Evolutionary conservation across 345 rosid genomes (phyloP), one percentile per base, ranked within the genome.

Genomic region (Sisymbrium irio): DNA sequence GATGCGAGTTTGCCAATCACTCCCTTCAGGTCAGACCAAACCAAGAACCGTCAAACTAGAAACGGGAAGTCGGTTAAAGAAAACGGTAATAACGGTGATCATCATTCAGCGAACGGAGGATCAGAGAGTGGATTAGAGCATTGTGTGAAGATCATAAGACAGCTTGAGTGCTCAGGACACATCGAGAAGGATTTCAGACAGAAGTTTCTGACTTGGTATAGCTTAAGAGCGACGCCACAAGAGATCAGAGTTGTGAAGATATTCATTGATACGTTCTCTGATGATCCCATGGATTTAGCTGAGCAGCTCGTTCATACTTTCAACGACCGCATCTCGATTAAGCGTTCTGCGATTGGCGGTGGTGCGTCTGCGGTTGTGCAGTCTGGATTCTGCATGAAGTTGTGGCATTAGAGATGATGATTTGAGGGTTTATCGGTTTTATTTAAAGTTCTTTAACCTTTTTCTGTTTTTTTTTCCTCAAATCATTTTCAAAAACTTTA

Each of bases 341-440:
- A 22, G 25, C 25, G 3, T 3, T 22, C 25, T 22, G 3, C 25
- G 3, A 22, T 1, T 22, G 25, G 3, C 25, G 25, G 25, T 22
- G 1, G 25, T 22, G 79, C 73, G 68, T 73, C 88, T 17, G 88
- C 98, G 1, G 85, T 78, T 12, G 96, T 89, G 65, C 89, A 96
- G 0, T 76, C 91, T 75, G 99, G 98, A 15, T 86, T 95, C 82
- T 95, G 98, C 83, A 88, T 90, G 98, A 95, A 90, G 86, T 89
- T 95, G 37, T 92, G 96, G 96, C 99, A 95, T 80, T 91, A 71
- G 67, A 55, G 42, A 44, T 41, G 47, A 50, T 17, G 27, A 58
- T 30, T 61, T 66, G 41, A 3, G 51, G 69, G 27, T 28, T 47
- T 25, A 59, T 49, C 53, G 32, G 51, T 50, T 62, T 35, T 51